Conservation (phyloP, 2,329 filamentous ascomycete species). For the Aspergillus luchuensis region DNA sequence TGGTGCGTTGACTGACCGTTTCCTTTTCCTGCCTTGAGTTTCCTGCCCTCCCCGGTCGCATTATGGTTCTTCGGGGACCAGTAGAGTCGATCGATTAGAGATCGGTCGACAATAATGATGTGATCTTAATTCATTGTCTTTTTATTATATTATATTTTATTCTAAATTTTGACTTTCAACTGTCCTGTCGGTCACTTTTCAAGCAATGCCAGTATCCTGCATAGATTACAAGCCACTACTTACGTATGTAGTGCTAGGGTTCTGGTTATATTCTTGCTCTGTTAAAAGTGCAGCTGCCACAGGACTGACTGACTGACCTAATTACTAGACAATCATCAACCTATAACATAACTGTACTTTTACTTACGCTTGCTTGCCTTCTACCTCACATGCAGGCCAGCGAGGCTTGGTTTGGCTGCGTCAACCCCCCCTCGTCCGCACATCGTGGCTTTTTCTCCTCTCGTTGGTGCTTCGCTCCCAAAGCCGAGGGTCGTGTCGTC, state of each 20-base stretch:
- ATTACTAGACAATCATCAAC: not conserved
- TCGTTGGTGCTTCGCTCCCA: not conserved
- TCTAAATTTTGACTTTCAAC: not conserved
- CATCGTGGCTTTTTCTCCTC: not conserved
- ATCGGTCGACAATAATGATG: not conserved
- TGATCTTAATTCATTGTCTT: constrained; percentile 1
- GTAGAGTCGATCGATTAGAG: not conserved
- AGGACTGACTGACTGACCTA: not conserved
- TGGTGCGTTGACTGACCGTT: not conserved
- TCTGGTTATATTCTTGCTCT: not conserved
- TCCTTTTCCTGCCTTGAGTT: not conserved
- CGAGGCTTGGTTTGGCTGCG: constrained; percentile 6
- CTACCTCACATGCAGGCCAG: constrained; percentile 4
- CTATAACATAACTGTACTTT: not conserved
- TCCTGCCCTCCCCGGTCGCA: not conserved
- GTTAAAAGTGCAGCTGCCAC: constrained; percentile 3
- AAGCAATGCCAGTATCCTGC: not conserved
- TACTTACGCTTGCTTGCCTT: not conserved
- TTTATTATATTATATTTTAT: too few species aligned
- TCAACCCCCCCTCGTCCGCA: not conserved
- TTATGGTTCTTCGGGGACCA: not conserved
- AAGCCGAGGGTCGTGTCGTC: constrained; percentile 20
- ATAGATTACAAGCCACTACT: not conserved
- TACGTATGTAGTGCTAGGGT: not conserved
- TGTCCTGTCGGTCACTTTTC: not conserved